Evolutionary conservation across 164 flowering plant species (phyloP).

Genomic region (Berberis vulgaris): DNA sequence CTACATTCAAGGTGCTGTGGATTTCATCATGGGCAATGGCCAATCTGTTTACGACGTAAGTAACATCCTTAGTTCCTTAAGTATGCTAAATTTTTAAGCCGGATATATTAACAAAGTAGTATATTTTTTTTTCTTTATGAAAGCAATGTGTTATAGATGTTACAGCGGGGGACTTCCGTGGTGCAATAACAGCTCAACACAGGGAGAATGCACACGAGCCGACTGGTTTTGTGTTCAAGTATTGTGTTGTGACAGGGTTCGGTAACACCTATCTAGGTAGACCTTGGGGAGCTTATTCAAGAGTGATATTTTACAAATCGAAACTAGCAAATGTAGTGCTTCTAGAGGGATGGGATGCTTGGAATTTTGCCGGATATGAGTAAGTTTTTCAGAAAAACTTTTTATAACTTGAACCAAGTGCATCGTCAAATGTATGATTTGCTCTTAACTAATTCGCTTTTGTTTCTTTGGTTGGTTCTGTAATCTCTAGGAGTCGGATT

Average conservation of each 20-base stretch:
- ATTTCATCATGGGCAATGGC: slow-evolving; percentile 20
- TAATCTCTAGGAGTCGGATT: not conserved
- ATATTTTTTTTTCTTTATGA: too few species aligned
- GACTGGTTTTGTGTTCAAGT: slow-evolving; percentile 26
- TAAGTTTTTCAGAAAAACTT: not conserved
- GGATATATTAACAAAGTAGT: not conserved
- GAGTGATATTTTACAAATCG: slow-evolving; percentile 22
- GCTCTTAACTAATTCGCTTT: not conserved
- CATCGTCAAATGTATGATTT: not conserved
- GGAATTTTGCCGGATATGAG: slow-evolving; percentile 8
- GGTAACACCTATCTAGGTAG: slow-evolving; percentile 25
- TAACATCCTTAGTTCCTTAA: not conserved
- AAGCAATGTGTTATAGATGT: not conserved
- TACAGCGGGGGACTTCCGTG: not conserved
- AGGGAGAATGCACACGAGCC: slow-evolving; percentile 10
- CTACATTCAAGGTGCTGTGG: slow-evolving; percentile 10
- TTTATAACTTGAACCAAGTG: not conserved
- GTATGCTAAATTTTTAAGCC: not conserved
- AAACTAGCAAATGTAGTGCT: slow-evolving; percentile 8
- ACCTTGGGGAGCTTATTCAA: slow-evolving; percentile 22
- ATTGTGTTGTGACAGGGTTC: slow-evolving; percentile 15
- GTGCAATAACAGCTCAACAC: slow-evolving; percentile 27
- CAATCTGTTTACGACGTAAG: slow-evolving; percentile 5
- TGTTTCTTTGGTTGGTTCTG: not conserved
- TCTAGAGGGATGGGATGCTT: slow-evolving; percentile 25